Evolutionary conservation across 176 grass and related monocot species (phyloP), one percentile per base, ranked within the genome.

Genomic region (Paspalum notatum): DNA sequence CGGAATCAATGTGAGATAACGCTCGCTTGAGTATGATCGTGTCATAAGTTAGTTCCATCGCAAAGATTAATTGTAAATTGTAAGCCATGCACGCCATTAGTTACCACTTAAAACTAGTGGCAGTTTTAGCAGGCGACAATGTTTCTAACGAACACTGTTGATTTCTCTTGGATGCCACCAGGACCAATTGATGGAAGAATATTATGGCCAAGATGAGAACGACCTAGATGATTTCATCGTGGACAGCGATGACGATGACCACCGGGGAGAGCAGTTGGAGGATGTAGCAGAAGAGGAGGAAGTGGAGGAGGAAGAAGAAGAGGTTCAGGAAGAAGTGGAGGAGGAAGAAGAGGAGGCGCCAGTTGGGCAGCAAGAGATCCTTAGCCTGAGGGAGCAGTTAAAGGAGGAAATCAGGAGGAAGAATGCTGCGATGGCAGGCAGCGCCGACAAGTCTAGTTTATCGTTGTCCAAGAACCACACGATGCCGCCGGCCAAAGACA

Each of bases 211-310:
- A 45, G 78, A 70, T 9, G 60, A 84, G n/a, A 21, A 81, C 13
- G 75, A 80, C 17, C 74, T 88, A 20, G 81, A 50, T 13, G 86
- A 68, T 52, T 88, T 84, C 75, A 84, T 84, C 5, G 81, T 84
- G 0, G 49, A 68, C 42, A 87, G 44, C 13, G 80, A 87, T 0
- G 79, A 76, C 1, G 85, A 75, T 3, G 63, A 51, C 1, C 14
- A 38, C 0, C 48, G 56, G 20, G 45, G 52, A 50, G 46, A 65
- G 18, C 46, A 38, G 11, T 20, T 38, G 50, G 49, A 73, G 2
- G 49, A 55, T n/a, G 71, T 40, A 7, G 26, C 20, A 4, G 73
- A 39, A 8, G 58, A 81, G 0, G 40, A 63, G 18, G 75, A 39
- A 3, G 60, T 54, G 7, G 76, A 21, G 7, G 76, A 21, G 2